These are phyloP conservation scores for Globisporangium abappressorium DNA, from an alignment of 352 stramenopile species.

Conservation along the genomic window DNA sequence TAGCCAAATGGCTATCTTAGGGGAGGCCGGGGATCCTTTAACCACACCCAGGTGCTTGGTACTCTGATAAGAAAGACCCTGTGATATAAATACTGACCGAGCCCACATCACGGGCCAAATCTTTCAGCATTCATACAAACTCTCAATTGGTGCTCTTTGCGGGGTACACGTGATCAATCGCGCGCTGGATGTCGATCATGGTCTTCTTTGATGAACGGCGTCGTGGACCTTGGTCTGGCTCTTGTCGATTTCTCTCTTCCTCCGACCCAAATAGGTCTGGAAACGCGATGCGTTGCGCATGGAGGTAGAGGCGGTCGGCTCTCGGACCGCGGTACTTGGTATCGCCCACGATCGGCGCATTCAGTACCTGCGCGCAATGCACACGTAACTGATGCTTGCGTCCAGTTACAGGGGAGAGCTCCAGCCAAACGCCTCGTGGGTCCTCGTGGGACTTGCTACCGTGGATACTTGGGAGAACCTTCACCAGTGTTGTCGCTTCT, in stretches of 20 bases:
- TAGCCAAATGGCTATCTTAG: background rate
- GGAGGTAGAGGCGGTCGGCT: conserved; percentile 45
- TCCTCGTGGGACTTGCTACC: background rate
- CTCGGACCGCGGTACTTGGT: conserved; percentile 28
- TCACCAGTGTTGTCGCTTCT: conserved; percentile 36
- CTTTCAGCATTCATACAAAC: background rate
- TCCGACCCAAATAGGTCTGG: conserved; percentile 32
- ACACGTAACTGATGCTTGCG: conserved; percentile 70
- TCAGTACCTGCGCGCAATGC: conserved; percentile 44
- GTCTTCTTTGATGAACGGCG: background rate
- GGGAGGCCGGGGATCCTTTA: no score
- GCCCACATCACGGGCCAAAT: background rate
- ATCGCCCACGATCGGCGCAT: conserved; percentile 57
- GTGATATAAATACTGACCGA: background rate
- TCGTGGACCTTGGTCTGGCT: background rate
- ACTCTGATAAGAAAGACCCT: background rate
- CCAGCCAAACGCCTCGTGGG: conserved; percentile 34
- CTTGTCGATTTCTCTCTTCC: background rate
- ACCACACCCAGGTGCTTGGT: background rate
- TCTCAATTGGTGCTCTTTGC: background rate
- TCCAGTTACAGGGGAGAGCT: conserved; percentile 53
- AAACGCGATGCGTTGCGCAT: conserved; percentile 50
- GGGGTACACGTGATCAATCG: background rate
- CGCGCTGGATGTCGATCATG: conserved; percentile 9
- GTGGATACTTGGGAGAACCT: background rate